Conservation (phyloP, 495 filamentous ascomycete species). For the Achaetomiella virescens region DNA sequence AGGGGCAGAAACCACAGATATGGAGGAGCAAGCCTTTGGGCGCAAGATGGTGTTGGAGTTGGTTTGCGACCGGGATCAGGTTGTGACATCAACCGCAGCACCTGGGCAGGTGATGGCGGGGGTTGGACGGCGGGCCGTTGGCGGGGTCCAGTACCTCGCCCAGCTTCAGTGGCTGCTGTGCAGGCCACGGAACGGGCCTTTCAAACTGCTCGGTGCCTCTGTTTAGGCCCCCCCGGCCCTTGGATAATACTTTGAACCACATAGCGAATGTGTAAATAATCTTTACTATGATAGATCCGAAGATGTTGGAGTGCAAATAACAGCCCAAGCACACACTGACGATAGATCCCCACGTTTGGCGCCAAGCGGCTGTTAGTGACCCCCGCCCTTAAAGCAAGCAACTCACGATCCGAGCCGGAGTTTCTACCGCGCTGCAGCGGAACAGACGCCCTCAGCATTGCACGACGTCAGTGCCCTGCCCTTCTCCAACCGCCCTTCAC, state of each 20-base stretch:
- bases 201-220: no score
- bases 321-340: no score
- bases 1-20: not conserved
- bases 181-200: no score
- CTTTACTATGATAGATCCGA: no score
- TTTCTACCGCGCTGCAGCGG: no score
- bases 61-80: conserved; percentile 6
- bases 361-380: not conserved
- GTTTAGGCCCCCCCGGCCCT: no score
- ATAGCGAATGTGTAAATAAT: no score
- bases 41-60: conserved; percentile 8
- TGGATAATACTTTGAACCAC: no score
- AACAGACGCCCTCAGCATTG: not conserved
- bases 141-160: conserved; percentile 3
- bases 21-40: not conserved
- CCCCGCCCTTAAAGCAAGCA: no score
- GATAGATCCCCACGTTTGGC: not conserved
- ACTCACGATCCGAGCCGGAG: no score
- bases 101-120: not conserved
- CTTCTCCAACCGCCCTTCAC: conserved; percentile 5
- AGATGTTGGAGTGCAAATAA: no score
- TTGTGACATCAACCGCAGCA: conserved; percentile 4
- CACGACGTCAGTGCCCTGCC: not conserved
- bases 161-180: not conserved
- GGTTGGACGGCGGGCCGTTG: not conserved